These are phyloP conservation scores for Mimosa bimucronata DNA, from an alignment of 306 rosid genomes.

Conservation along the genomic window DNA sequence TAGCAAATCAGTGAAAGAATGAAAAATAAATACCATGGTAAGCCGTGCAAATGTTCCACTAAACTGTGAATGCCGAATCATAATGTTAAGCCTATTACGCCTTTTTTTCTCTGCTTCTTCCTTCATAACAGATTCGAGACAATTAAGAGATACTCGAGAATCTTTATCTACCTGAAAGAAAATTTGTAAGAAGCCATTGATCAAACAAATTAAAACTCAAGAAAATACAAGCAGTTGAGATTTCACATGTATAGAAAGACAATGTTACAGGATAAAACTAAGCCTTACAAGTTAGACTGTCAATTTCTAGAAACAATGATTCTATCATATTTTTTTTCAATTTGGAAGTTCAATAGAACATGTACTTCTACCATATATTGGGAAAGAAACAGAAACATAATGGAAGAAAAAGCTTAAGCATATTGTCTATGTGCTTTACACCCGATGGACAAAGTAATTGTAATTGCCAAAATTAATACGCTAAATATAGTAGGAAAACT, in stretches of 20 bases:
- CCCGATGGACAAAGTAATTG: slow-evolving; percentile 27
- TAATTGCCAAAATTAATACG: slow-evolving; percentile 14
- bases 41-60: slow-evolving; percentile 81
- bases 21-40: slow-evolving; percentile 66
- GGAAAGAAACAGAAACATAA: slow-evolving; percentile 2
- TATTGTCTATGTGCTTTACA: slow-evolving; percentile 4
- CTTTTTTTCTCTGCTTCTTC: slow-evolving; percentile 69
- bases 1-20: slow-evolving; percentile 22
- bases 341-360: not conserved
- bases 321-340: not conserved
- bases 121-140: slow-evolving; percentile 81
- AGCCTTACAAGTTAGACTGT: slow-evolving; percentile 14
- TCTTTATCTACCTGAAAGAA: slow-evolving; percentile 58
- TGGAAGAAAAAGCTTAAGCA: not conserved
- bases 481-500: slow-evolving; percentile 30
- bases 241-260: slow-evolving; percentile 15
- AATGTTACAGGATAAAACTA: not conserved
- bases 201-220: slow-evolving; percentile 25
- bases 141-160: slow-evolving; percentile 53
- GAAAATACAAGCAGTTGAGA: slow-evolving; percentile 23
- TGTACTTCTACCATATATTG: not conserved
- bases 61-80: slow-evolving; percentile 75
- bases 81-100: slow-evolving; percentile 50
- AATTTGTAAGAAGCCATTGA: slow-evolving; percentile 26
- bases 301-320: slow-evolving; percentile 4